These are phyloP conservation scores for Hemisphaericaspora nanyangensis DNA, from an alignment of 805 yeast species.

Conservation along the genomic window DNA sequence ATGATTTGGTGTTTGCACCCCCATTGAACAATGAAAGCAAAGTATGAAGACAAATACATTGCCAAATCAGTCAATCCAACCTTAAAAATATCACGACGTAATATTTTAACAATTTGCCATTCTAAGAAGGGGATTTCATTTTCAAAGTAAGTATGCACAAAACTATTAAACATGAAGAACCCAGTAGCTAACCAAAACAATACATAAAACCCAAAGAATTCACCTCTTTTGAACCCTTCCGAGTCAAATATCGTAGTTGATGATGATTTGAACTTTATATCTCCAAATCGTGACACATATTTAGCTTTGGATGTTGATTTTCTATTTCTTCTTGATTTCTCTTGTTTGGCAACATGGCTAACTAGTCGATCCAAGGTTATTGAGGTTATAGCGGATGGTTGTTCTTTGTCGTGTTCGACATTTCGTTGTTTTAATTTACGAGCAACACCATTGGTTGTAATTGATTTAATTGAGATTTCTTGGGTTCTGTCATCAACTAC, in stretches of 20 bases:
- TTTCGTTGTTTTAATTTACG: background rate
- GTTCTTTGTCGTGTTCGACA: background rate
- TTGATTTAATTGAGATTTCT: constrained; percentile 1
- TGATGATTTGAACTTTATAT: constrained; percentile 41
- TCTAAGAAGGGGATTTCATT: constrained; percentile 42
- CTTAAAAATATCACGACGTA: constrained; percentile 57
- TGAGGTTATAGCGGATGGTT: background rate
- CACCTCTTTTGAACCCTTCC: constrained; percentile 38
- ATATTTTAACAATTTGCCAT: constrained; percentile 52
- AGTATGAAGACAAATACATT: constrained; percentile 70
- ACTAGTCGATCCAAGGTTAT: constrained; percentile 4
- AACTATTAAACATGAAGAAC: constrained; percentile 48
- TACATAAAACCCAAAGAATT: constrained; percentile 77
- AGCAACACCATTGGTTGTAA: background rate
- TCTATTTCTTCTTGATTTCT: constrained; percentile 6
- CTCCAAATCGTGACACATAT: constrained; percentile 49
- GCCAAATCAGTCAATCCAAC: constrained; percentile 71
- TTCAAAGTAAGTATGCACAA: constrained; percentile 49
- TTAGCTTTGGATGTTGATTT: constrained; percentile 5
- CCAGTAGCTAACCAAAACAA: constrained; percentile 72
- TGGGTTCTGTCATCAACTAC: constrained; percentile 4
- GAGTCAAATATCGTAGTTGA: constrained; percentile 53
- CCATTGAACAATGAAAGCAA: constrained; percentile 57
- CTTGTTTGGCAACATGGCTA: constrained; percentile 3
- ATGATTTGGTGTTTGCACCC: constrained; percentile 43